Evolutionary conservation across 2,329 filamentous ascomycete genomes (phyloP), one percentile per base, ranked within the genome.

Genomic region (Fusarium sp.): DNA sequence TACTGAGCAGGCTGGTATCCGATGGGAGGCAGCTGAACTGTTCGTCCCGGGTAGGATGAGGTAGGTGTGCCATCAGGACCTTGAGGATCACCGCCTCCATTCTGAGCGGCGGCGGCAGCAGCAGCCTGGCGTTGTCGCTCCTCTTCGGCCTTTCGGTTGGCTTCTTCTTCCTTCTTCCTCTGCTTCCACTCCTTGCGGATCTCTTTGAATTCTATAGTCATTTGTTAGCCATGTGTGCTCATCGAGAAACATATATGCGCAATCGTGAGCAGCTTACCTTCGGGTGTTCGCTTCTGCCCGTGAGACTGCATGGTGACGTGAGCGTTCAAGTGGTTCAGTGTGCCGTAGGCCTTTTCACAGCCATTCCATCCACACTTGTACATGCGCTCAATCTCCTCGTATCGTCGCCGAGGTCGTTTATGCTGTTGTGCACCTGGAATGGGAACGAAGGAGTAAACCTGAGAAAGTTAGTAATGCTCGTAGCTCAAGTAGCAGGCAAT

Each of bases 301-400:
- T 99, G 96, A 70, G 94, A 96, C 83, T 99, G 96, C 96, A 98
- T 98, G 20, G 96, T 98, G 55, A 99, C 96, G 80, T 99, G 96
- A 44, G 96, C 96, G 81, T 99, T 99, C 77, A 99, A 83, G 82
- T 99, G 96, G 83, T 99, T 99, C 71, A 99, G 85, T 54, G 96
- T 99, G 68, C 96, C 96, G 78, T 99, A 99, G 6, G 96, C 96
- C 85, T 99, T 99, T 84, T 99, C 96, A 81, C 96, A 99, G 14
- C 95, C 95, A 75, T 98, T 96, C 94, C 95, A 98, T 32, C 96
- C 96, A 81, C 96, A 99, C 84, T 98, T 98, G 87, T 99, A 98
- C 96, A 99, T 98, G 81, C 96, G 92, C 86, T 99, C 96, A 78
- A 99, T 99, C 82, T 99, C 96, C 84, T 99, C 96, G 79, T 98